Percentiles rank a stretch among this genome's conserved stretches.
Evolutionary conservation across 2,329 filamentous ascomycete genomes (phyloP).

Genomic region (Arthrobotrys entomopaga): DNA sequence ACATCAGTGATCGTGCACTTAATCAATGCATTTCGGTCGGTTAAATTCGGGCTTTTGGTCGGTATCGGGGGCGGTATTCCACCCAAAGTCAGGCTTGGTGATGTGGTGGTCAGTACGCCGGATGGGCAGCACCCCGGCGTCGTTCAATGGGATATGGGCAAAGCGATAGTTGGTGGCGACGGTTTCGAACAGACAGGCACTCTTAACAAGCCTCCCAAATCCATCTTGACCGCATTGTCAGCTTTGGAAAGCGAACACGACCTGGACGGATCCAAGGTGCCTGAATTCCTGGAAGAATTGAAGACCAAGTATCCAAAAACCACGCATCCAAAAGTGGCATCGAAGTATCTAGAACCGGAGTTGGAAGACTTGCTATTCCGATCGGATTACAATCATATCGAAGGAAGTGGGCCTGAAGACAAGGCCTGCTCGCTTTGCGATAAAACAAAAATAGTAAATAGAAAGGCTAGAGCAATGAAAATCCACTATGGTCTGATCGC

Average conservation of each 20-base stretch:
- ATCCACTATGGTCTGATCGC: slow-evolving; percentile 37
- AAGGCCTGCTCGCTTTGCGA: slow-evolving; percentile 16
- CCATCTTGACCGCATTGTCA: slow-evolving; percentile 4
- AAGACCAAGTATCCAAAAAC: not conserved
- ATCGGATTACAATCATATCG: slow-evolving; percentile 9
- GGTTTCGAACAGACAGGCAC: not conserved
- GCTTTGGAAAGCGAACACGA: not conserved
- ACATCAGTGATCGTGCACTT: slow-evolving; percentile 60
- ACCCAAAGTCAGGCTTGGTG: slow-evolving; percentile 28
- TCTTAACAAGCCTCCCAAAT: not conserved
- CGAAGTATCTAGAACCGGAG: slow-evolving; percentile 5
- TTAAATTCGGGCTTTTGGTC: slow-evolving; percentile 64
- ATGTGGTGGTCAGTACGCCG: slow-evolving; percentile 26
- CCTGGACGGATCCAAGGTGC: slow-evolving; percentile 8
- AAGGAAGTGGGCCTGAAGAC: slow-evolving; percentile 15
- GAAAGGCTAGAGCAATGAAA: slow-evolving; percentile 18
- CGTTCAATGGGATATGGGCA: slow-evolving; percentile 18
- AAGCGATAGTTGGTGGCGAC: not conserved
- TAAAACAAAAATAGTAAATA: slow-evolving; percentile 12
- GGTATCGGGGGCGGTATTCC: slow-evolving; percentile 63
- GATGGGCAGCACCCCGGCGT: not conserved
- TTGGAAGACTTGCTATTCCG: slow-evolving; percentile 8
- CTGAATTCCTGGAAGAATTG: slow-evolving; percentile 9
- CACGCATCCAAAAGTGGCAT: not conserved
- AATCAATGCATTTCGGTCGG: slow-evolving; percentile 60